Base-by-base conservation (phyloP, 768 basidiomycete species). In the Mycena galopus region DNA sequence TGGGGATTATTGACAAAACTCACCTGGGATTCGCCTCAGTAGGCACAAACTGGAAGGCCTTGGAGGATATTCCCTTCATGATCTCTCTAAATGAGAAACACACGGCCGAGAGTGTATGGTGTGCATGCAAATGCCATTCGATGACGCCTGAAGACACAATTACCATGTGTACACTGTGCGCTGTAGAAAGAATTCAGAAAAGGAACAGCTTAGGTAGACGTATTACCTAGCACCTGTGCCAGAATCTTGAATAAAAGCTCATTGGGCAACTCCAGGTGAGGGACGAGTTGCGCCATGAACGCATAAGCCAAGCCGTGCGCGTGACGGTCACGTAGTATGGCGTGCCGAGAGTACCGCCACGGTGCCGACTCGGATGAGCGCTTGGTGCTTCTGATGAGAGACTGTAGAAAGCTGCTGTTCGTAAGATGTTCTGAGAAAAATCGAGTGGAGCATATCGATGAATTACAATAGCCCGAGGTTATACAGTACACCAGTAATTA, bases 241-340 rank as follows among this genome's bases (percentile, higher is more conserved):
- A 86, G 77, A 65, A 85, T 77, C 72, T 80, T 81, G 77, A 83
- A 78, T 1, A 84, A 56, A 1, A 86, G 79, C 63, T 86, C 85
- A 62, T 76, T 82, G 25, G 84, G 85, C n/a, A 85, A 67, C 70
- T 53, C 65, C 39, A 76, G 44, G 51, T 17, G 66, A 32, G 57
- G 32, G 14, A 30, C 30, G 21, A 47, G 67, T 21, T 62, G 67
- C 32, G 69, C 33, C 69, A 70, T 70, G 67, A 29, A 35, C 5
- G 67, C 39, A 69, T 69, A 25, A 56, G 64, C 8, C 39, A 11
- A 16, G 4, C 47, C 21, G 60, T 7, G 35, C 37, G 57, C 11
- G 59, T 60, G 37, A 47, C 39, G 3, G 39, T 61, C 42, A 61
- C 39, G 4, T 47, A 10, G 16, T 7, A n/a, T n/a, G n/a, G n/a